phyloP scores from a whole-genome alignment of 305 asterid species.

The Fraxinus ornus region DNA sequence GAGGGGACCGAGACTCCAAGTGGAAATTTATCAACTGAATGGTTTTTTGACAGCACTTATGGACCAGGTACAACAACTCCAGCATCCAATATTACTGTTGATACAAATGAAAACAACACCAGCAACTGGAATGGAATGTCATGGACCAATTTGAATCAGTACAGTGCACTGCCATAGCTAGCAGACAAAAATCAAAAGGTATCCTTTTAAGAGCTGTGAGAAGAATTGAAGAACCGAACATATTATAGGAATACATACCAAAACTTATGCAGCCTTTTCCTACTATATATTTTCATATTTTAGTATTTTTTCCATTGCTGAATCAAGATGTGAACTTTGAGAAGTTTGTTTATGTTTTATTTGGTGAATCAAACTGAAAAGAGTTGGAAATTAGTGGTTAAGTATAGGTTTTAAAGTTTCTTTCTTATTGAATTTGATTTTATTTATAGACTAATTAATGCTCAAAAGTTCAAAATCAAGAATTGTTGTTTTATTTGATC shows the following conservation, averaged over 20 bases:
- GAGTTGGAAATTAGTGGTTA: neutral
- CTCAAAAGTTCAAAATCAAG: neutral
- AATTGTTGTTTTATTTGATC: neutral
- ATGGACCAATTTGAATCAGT: conserved; percentile 1
- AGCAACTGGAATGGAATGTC: neutral
- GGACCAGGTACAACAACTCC: conserved; percentile 25
- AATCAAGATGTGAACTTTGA: neutral
- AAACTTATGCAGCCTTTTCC: neutral
- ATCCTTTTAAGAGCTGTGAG: neutral
- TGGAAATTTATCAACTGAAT: conserved; percentile 53
- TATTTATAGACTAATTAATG: neutral
- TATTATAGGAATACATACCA: neutral
- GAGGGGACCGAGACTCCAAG: conserved; percentile 20
- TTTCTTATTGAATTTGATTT: neutral
- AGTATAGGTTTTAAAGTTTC: neutral
- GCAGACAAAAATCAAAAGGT: neutral
- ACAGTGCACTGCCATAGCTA: conserved; percentile 3
- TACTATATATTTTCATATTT: neutral
- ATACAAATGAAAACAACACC: neutral
- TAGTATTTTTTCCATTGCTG: neutral
- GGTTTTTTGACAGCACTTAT: conserved; percentile 39
- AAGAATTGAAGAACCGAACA: neutral
- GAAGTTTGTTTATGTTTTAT: conserved; percentile 1
- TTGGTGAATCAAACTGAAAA: neutral
- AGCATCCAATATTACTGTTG: neutral